Percentiles rank a stretch among this genome's conserved stretches.
phyloP scores from a whole-genome alignment of 805 yeast species.

The Metschnikowia reukaufii region DNA sequence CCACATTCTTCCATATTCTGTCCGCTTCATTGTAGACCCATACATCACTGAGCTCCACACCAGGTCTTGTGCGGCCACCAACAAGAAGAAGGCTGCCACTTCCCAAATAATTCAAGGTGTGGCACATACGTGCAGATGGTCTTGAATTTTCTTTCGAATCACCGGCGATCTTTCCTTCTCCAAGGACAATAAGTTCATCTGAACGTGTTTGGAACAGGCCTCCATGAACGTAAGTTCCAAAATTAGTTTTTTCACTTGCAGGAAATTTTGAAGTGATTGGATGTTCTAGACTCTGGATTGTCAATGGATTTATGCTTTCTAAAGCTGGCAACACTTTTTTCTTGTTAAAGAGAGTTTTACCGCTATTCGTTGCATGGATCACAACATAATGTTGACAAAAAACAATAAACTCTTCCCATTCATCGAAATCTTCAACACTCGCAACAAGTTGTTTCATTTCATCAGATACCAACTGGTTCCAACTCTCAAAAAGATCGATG shows the following conservation, averaged over 20 bases:
- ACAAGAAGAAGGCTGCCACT: slow-evolving; percentile 38
- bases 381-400: slow-evolving; percentile 75
- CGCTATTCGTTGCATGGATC: slow-evolving; percentile 57
- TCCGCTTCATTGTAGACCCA: slow-evolving; percentile 21
- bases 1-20: slow-evolving; percentile 40
- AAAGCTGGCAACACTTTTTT: background rate
- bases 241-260: slow-evolving; percentile 21
- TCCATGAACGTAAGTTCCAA: slow-evolving; percentile 37
- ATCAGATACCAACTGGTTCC: slow-evolving; percentile 47
- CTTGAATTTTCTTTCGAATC: slow-evolving; percentile 15
- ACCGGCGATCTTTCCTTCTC: background rate
- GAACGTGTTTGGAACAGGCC: slow-evolving; percentile 37
- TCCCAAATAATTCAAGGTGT: slow-evolving; percentile 43
- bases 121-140: slow-evolving; percentile 56
- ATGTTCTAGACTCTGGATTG: background rate
- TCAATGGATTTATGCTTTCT: background rate
- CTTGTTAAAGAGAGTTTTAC: background rate
- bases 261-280: slow-evolving; percentile 41
- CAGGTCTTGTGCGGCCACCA: slow-evolving; percentile 73
- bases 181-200: slow-evolving; percentile 5
- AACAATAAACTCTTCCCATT: slow-evolving; percentile 76
- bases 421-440: slow-evolving; percentile 70
- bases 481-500: slow-evolving; percentile 55
- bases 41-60: slow-evolving; percentile 36
- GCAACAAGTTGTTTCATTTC: slow-evolving; percentile 43